Evolutionary conservation across 2,329 filamentous ascomycete genomes (phyloP).

Genomic region (Tolypocladium paradoxum): DNA sequence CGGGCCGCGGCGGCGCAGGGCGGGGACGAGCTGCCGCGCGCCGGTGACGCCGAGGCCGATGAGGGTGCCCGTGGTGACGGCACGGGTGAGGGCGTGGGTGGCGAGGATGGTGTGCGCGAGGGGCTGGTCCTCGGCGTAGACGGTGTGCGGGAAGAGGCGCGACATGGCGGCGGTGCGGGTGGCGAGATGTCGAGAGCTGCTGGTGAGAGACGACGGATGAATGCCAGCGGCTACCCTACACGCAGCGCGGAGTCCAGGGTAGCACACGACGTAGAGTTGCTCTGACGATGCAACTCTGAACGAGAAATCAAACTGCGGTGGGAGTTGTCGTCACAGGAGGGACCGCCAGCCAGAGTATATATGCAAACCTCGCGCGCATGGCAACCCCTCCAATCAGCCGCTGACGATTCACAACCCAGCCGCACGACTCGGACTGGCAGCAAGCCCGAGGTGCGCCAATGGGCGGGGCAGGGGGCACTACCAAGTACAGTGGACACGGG

Average conservation of each 20-base stretch:
- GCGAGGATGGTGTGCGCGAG: conserved; percentile 42
- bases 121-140: conserved; percentile 54
- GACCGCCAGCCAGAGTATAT: background rate
- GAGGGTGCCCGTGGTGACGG: conserved; percentile 40
- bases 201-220: background rate
- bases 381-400: background rate
- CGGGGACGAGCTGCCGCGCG: conserved; percentile 18
- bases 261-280: background rate
- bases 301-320: no score
- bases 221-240: background rate
- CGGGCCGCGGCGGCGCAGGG: conserved; percentile 16
- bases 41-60: conserved; percentile 31
- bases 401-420: background rate
- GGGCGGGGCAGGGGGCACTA: no score
- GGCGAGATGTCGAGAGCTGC: no score
- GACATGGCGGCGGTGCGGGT: no score
- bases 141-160: conserved; percentile 41
- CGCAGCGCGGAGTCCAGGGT: background rate
- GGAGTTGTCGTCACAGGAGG: background rate
- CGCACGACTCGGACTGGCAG: no score
- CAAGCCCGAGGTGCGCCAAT: no score
- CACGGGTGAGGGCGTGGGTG: conserved; percentile 47
- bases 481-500: no score
- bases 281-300: no score
- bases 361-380: background rate